Evolutionary conservation across 192 early-diverging fungal genomes (phyloP).

Genomic region (Diversispora eburnea): DNA sequence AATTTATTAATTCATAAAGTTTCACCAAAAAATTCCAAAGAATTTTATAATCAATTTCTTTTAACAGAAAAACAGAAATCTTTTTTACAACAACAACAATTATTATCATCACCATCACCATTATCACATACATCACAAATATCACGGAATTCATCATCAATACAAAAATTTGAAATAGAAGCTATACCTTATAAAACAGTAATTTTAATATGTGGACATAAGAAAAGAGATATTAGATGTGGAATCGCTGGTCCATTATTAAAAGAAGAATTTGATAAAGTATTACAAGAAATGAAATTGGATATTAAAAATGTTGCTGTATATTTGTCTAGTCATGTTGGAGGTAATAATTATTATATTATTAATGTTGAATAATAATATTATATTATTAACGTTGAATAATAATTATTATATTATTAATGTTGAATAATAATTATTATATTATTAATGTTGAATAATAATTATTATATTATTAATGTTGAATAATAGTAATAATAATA

Average conservation of each 20-base stretch:
- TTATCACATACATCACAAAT: too few relatives aligned
- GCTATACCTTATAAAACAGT: constrained; percentile 37
- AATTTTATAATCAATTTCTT: constrained; percentile 45
- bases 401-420: too few relatives aligned
- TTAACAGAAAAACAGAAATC: constrained; percentile 27
- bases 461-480: too few relatives aligned
- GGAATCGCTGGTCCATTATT: constrained; percentile 51
- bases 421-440: too few relatives aligned
- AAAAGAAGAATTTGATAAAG: constrained; percentile 44
- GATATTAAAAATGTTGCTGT: constrained; percentile 36
- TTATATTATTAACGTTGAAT: not conserved
- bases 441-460: too few relatives aligned
- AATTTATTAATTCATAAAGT: constrained; percentile 54
- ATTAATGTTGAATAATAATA: too few relatives aligned
- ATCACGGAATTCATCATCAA: too few relatives aligned
- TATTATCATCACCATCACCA: not conserved
- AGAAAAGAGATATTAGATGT: constrained; percentile 52
- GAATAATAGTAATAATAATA: too few relatives aligned
- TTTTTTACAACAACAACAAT: not conserved
- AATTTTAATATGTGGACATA: constrained; percentile 54
- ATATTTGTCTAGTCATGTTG: constrained; percentile 52
- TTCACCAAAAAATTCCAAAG: constrained; percentile 34
- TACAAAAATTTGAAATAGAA: constrained; percentile 7
- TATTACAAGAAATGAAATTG: constrained; percentile 46
- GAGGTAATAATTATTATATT: constrained; percentile 34